These are phyloP conservation scores for Domatiomyces globalis DNA, from an alignment of 2,329 filamentous ascomycete genomes.

Conservation along the genomic window DNA sequence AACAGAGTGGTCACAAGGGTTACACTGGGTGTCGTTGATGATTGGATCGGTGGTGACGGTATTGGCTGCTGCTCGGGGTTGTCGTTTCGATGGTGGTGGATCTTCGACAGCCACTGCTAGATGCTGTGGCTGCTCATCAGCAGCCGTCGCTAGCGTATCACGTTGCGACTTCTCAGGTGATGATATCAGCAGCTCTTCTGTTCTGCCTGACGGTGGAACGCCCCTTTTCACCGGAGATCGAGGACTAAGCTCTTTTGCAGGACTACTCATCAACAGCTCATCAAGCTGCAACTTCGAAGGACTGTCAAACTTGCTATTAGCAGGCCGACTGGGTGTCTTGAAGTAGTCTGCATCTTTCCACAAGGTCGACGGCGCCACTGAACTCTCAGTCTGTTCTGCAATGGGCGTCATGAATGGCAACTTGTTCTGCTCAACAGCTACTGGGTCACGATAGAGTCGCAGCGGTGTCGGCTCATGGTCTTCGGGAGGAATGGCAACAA, in stretches of 20 bases:
- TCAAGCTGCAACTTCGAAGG: conserved; percentile 26
- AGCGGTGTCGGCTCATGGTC: conserved; percentile 64
- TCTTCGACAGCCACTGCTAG: no score
- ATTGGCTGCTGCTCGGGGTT: background rate
- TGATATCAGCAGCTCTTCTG: conserved; percentile 1
- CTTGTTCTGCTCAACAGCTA: conserved; percentile 70
- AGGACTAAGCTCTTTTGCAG: conserved; percentile 24
- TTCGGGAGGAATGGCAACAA: conserved; percentile 68
- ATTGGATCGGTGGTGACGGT: conserved; percentile 39
- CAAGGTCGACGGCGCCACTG: conserved; percentile 53
- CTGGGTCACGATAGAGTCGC: conserved; percentile 66
- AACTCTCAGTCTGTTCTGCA: conserved; percentile 85
- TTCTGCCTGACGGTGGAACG: no score
- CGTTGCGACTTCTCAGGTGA: conserved; percentile 3
- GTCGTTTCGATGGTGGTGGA: no score
- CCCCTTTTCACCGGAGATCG: background rate
- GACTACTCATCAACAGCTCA: conserved; percentile 50
- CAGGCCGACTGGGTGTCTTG: conserved; percentile 63
- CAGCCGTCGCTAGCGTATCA: background rate
- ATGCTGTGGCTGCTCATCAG: no score
- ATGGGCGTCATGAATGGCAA: conserved; percentile 98
- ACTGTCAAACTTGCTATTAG: conserved; percentile 15
- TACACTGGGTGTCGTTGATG: conserved; percentile 71
- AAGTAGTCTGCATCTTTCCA: conserved; percentile 45
- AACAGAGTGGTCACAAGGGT: conserved; percentile 68